phyloP scores from a whole-genome alignment of 78 protist species.

The Dictyostelium capitatum region DNA sequence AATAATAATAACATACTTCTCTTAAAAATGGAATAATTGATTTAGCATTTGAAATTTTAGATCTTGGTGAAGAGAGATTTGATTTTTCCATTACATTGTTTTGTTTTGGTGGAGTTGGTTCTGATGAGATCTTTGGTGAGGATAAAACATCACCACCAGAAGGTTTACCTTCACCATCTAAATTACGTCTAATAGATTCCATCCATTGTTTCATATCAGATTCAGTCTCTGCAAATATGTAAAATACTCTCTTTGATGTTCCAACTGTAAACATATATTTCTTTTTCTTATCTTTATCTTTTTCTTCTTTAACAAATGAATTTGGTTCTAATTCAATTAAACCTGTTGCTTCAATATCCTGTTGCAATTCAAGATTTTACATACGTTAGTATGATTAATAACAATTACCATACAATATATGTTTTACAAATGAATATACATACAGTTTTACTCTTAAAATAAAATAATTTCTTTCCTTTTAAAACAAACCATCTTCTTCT shows the following conservation, averaged over 20 bases:
- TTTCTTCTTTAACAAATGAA: conserved; percentile 62
- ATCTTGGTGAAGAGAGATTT: conserved; percentile 46
- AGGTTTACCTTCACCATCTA: conserved; percentile 48
- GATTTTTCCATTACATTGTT: conserved; percentile 1
- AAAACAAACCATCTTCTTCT: conserved; percentile 85
- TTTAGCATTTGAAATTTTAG: conserved; percentile 66
- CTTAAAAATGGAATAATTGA: conserved; percentile 58
- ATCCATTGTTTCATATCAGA: conserved; percentile 83
- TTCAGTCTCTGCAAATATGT: conserved; percentile 76
- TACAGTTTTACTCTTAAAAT: conserved; percentile 78
- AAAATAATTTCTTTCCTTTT: conserved; percentile 81
- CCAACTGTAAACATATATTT: conserved; percentile 77
- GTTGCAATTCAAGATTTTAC: too few species aligned
- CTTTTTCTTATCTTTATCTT: conserved; percentile 76
- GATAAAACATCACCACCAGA: background rate
- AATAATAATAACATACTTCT: conserved; percentile 45
- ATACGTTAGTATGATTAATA: too few species aligned
- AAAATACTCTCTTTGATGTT: conserved; percentile 70
- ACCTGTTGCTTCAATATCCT: conserved; percentile 85
- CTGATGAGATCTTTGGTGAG: conserved; percentile 2
- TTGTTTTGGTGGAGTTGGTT: conserved; percentile 1
- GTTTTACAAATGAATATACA: background rate
- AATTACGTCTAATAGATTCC: conserved; percentile 72
- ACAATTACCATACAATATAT: too few species aligned
- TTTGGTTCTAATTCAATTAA: conserved; percentile 78